A percentile compares a stretch with the other conserved stretches of the same genome.
Conservation (phyloP, 768 basidiomycete genomes). For the Dioszegia crocea region DNA sequence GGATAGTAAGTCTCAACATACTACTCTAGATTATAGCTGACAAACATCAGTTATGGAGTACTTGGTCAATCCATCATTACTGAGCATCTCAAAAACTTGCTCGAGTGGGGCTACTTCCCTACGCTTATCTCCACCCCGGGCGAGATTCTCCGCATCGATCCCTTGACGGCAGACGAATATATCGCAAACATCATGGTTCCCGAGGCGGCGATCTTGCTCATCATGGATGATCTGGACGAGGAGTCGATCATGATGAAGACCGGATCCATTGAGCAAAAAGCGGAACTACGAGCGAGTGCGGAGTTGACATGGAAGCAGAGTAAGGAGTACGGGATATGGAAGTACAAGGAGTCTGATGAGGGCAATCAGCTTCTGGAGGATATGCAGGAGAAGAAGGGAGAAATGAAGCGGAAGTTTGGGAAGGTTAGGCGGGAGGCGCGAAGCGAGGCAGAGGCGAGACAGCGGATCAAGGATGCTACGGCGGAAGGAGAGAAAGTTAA, state of each 20-base stretch:
- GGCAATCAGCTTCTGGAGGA: constrained; percentile 4
- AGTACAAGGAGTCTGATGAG: constrained; percentile 65
- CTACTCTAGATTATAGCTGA: constrained; percentile 1
- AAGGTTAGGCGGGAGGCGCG: not conserved
- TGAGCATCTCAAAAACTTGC: constrained; percentile 20
- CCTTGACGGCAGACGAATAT: constrained; percentile 72
- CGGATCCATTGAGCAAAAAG: constrained; percentile 64
- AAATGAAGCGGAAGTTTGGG: not conserved
- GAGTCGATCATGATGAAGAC: not conserved
- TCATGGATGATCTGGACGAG: constrained; percentile 64
- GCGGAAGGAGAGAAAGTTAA: not conserved
- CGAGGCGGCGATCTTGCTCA: constrained; percentile 75
- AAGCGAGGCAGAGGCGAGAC: not conserved
- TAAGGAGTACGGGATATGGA: constrained; percentile 73
- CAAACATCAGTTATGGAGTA: constrained; percentile 28
- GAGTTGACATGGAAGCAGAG: constrained; percentile 63
- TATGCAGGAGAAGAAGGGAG: not conserved
- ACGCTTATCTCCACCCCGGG: not conserved
- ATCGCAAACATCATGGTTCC: constrained; percentile 82
- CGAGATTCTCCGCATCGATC: constrained; percentile 1
- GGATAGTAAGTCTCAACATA: constrained; percentile 38
- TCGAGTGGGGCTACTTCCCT: constrained; percentile 18
- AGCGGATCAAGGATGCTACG: not conserved
- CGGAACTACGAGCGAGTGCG: constrained; percentile 15
- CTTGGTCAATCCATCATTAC: constrained; percentile 26